Conservation (phyloP, 148 eudicot genomes). For the Bassia scoparia region DNA sequence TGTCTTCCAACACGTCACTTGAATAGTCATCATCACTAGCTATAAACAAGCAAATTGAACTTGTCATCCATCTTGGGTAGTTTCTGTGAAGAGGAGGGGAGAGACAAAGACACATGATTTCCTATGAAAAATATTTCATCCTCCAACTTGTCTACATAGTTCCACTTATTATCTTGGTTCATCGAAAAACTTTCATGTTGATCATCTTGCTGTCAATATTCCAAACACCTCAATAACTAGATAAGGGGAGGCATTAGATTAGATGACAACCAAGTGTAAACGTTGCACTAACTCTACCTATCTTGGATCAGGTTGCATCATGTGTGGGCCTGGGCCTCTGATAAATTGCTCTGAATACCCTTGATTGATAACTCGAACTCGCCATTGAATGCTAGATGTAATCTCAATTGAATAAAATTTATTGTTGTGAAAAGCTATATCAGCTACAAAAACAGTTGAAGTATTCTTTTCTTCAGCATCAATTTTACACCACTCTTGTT, state of each 20-base stretch:
- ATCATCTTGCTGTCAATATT: no score
- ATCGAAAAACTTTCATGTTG: no score
- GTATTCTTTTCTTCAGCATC: not conserved
- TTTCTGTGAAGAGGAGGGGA: not conserved
- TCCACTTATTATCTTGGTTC: not conserved
- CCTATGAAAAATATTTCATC: not conserved
- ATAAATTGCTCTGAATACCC: no score
- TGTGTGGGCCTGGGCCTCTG: no score
- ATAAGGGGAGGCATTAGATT: not conserved
- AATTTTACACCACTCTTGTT: not conserved
- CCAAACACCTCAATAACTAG: not conserved
- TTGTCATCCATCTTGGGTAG: no score
- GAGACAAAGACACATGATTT: not conserved
- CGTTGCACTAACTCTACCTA: no score
- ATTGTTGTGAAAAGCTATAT: not conserved
- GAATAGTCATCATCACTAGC: no score
- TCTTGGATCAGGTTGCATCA: no score
- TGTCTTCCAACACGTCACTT: no score
- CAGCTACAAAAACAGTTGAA: no score
- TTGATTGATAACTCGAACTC: not conserved
- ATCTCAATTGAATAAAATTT: not conserved
- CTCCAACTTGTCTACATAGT: not conserved
- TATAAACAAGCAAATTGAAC: no score
- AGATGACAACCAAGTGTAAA: no score
- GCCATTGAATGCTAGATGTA: not conserved